A percentile compares a stretch with the other conserved stretches of the same genome.
These are phyloP conservation scores for Neoscytalidium dimidiatum DNA, from an alignment of 2,329 filamentous ascomycete genomes.

Conservation along the genomic window DNA sequence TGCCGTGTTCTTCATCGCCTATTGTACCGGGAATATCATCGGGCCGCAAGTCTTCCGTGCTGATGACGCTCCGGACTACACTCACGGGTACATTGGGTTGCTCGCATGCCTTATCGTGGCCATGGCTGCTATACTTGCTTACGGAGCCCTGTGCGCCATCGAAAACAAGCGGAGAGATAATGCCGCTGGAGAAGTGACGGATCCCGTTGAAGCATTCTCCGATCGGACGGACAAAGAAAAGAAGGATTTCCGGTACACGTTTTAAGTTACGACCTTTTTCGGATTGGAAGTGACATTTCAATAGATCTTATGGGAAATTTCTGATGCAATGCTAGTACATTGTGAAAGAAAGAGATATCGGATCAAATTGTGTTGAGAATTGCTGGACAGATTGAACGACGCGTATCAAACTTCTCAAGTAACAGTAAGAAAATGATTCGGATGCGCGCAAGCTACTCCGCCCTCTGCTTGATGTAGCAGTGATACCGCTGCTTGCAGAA, in stretches of 20 bases:
- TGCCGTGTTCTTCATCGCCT: constrained; percentile 42
- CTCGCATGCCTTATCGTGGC: constrained; percentile 22
- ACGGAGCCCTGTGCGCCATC: constrained; percentile 19
- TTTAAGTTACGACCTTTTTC: too few species aligned
- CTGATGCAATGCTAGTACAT: too few species aligned
- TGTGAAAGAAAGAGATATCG: too few species aligned
- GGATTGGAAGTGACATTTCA: background rate
- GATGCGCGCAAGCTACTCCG: too few species aligned
- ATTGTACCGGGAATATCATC: constrained; percentile 44
- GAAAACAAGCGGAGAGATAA: constrained; percentile 22
- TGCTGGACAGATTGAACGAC: too few species aligned
- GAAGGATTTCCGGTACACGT: constrained; percentile 22
- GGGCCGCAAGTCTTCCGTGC: constrained; percentile 45
- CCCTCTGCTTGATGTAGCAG: background rate
- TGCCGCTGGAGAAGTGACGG: background rate
- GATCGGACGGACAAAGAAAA: constrained; percentile 23
- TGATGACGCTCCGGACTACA: constrained; percentile 43
- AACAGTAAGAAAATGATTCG: too few species aligned
- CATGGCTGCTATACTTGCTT: constrained; percentile 21
- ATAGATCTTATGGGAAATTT: too few species aligned
- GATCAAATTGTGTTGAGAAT: too few species aligned
- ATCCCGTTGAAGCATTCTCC: constrained; percentile 18
- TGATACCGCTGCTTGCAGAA: constrained; percentile 11
- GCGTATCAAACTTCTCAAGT: too few species aligned
- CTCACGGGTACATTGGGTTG: constrained; percentile 25